Evolutionary conservation across 1,139 yeast species (phyloP), one percentile per base, ranked within the genome.

Genomic region (Taphrina communis): DNA sequence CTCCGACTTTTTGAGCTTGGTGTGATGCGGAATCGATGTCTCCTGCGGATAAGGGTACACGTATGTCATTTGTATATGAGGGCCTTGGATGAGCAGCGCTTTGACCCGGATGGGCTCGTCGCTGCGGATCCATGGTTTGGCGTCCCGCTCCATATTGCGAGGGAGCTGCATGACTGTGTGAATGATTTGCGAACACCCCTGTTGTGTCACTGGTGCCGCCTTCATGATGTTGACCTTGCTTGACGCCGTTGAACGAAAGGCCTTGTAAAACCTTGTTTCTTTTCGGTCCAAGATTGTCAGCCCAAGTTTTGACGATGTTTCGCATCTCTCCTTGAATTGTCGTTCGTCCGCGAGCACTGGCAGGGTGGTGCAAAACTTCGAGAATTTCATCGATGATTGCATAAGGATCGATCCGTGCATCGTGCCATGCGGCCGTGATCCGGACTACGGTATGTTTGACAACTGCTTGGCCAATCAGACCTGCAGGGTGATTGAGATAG

Each of bases 381-480:
- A 74, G 65, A 25, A 72, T 72, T 41, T 71, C 70, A 25, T 67
- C 51, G 17, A 70, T 65, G 17, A 73, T 71, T 19, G 67, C 68
- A 17, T 70, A 55, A 12, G 73, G 65, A 65, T 73, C 71, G 14
- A 73, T 67, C 35, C 55, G 35, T 9, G 56, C 35, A 56, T 74
- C 73, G 12, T 69, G 72, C 76, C 76, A 74, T 4, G 76, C 76
- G 21, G 70, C 66, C 9, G 73, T 73, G 19, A 83, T 83, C 80
- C 84, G 82, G 9, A 84, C 84, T 1, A 84, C 83, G 50, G 85
- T 85, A 68, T 81, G 79, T 82, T 82, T 82, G 70, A 84, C 79
- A 75, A 83, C 76, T 0, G 82, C 84, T 69, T 82, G 77, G 1
- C 87, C 86, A 7, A 83, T 82, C 58, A 77, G 77, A 9, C 86